Base-by-base conservation (phyloP, 495 filamentous ascomycete species). In the Bryoglossum gracile region DNA sequence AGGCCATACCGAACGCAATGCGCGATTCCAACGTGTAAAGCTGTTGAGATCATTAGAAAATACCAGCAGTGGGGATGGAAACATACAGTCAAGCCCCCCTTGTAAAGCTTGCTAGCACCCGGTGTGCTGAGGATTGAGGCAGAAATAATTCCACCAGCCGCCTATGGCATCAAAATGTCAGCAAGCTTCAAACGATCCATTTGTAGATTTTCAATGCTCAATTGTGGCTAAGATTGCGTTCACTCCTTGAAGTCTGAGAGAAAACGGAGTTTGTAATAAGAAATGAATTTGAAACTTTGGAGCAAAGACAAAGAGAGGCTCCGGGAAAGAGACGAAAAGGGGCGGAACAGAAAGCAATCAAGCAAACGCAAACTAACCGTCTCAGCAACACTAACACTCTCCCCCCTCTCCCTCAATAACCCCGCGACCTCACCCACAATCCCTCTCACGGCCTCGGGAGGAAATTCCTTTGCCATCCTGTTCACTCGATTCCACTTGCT, bases 11-110 rank as follows among this genome's bases (percentile, higher is more conserved):
- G 58, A 71, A 82, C 19, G 71, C 70, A 19, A 80, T 62, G 53
- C 78, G 74, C 6, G 76, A 78, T 52, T 73, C 70, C 8, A 82
- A 68, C 13, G 79, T 83, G 66, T 83, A 82, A 30, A 82, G 65
- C 67, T 73, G 47, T 26, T 13, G 38, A 48, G 28, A 22, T 14
- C 4, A 18, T 3, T 21, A 11, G n/a, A n/a, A n/a, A n/a, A n/a
- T n/a, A n/a, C n/a, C n/a, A n/a, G n/a, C n/a, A n/a, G n/a, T 8
- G 28, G 48, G 24, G 28, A 44, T 17, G 30, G 17, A 18, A 32
- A 46, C 57, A n/a, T 53, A 73, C 72, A 0, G 77, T 81, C 37
- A 81, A 57, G 18, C 79, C 78, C 32, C 79, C 78, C 57, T 73
- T 73, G 64, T 78, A 83, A 52, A 76, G 69, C 1, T 58, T 56